These are phyloP conservation scores for Candida mesenterica DNA, from an alignment of 1,139 yeast species.

Conservation along the genomic window DNA sequence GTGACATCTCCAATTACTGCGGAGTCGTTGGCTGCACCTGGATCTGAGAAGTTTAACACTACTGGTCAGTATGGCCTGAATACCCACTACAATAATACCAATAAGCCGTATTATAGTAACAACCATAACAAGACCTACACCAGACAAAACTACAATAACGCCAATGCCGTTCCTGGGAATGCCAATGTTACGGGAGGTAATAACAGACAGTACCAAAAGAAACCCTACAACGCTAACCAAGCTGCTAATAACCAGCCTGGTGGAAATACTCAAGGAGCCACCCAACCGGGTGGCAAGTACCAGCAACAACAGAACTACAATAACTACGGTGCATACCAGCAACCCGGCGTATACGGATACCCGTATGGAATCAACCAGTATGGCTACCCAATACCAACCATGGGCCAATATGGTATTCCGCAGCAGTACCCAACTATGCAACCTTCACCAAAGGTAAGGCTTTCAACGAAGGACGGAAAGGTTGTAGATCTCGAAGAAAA, in stretches of 20 bases:
- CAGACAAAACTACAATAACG: conserved; percentile 9
- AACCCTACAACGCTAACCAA: conserved; percentile 6
- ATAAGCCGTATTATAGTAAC: conserved; percentile 9
- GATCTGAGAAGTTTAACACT: conserved; percentile 7
- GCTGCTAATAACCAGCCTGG: conserved; percentile 3
- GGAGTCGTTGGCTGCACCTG: no score
- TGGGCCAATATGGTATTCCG: conserved; percentile 16
- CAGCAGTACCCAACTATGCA: conserved; percentile 17
- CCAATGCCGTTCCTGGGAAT: conserved; percentile 4
- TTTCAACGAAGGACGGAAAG: conserved; percentile 49
- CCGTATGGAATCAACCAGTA: conserved; percentile 8
- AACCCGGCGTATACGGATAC: conserved; percentile 15
- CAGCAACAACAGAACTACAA: conserved; percentile 13
- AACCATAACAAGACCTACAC: conserved; percentile 8
- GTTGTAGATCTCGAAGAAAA: conserved; percentile 46
- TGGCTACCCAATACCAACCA: conserved; percentile 15
- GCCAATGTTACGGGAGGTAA: conserved; percentile 5
- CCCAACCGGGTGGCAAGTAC: conserved; percentile 8
- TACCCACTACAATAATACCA: conserved; percentile 13
- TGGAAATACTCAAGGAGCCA: conserved; percentile 6
- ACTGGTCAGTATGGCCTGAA: conserved; percentile 9
- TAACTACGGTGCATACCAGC: conserved; percentile 15
- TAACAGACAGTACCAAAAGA: conserved; percentile 11
- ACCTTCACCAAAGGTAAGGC: conserved; percentile 26
- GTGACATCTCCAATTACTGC: conserved; percentile 5